Conservation (phyloP, 2,329 filamentous ascomycete species). For the Curvularia hawaiiensis region DNA sequence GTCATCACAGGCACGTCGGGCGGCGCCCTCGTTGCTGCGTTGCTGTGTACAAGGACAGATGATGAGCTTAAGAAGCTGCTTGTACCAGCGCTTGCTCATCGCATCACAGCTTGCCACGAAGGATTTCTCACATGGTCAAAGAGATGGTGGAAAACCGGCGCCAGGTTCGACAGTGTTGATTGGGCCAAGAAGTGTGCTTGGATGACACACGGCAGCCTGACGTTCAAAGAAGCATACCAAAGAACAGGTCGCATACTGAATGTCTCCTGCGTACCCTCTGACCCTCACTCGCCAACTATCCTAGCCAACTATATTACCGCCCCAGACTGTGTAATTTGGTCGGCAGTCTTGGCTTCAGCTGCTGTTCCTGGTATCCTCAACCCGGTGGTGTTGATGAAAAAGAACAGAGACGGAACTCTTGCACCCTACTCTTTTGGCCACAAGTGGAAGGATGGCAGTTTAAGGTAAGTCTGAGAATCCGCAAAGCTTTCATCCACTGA, state of each 20-base stretch:
- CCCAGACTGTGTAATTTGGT: constrained; percentile 98
- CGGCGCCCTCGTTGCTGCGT: constrained; percentile 83
- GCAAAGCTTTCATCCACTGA: background rate
- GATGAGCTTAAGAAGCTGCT: constrained; percentile 86
- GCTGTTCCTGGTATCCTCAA: constrained; percentile 96
- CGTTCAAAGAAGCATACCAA: constrained; percentile 93
- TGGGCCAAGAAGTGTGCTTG: constrained; percentile 87
- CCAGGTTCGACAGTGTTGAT: constrained; percentile 89
- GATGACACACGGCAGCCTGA: constrained; percentile 91
- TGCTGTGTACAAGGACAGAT: constrained; percentile 88
- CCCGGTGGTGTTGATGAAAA: constrained; percentile 90
- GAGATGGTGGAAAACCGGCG: constrained; percentile 91
- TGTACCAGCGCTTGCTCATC: constrained; percentile 81
- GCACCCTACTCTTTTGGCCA: constrained; percentile 95
- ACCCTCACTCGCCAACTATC: constrained; percentile 91
- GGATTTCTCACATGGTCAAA: constrained; percentile 74
- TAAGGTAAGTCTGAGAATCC: constrained; percentile 50
- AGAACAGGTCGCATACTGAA: constrained; percentile 93
- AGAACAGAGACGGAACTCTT: constrained; percentile 75
- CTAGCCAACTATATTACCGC: constrained; percentile 94
- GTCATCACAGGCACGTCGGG: constrained; percentile 97
- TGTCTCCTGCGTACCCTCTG: constrained; percentile 92
- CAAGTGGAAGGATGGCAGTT: constrained; percentile 97
- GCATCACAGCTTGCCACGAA: constrained; percentile 86
- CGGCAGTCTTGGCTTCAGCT: constrained; percentile 89